Conservation (phyloP, 106 monocot genomes). For the Acorus gramineus region DNA sequence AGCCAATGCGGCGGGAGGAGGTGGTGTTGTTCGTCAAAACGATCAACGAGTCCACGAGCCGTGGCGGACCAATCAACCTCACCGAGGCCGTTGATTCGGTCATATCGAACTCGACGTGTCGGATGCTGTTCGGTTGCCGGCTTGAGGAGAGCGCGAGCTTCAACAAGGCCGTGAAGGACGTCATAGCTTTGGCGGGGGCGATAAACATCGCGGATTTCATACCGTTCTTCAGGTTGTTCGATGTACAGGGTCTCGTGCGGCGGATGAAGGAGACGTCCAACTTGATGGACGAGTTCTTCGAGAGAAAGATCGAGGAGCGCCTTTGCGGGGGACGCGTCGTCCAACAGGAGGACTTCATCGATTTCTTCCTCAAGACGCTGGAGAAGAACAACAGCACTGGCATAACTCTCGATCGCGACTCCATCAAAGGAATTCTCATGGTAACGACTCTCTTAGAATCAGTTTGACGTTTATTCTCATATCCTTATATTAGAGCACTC, state of each 20-base stretch:
- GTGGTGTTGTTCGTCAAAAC: slow-evolving; percentile 18
- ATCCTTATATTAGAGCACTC: no score
- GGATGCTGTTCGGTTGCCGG: slow-evolving; percentile 71
- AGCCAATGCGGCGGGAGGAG: slow-evolving; percentile 33
- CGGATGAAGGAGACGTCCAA: slow-evolving; percentile 62
- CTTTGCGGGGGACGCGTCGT: neutral
- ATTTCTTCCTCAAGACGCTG: no score
- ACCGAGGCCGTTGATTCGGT: slow-evolving; percentile 41
- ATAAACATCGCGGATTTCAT: slow-evolving; percentile 56
- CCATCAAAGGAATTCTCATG: no score
- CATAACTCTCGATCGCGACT: no score
- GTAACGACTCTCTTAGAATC: no score
- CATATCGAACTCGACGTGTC: slow-evolving; percentile 46
- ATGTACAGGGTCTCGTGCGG: slow-evolving; percentile 58
- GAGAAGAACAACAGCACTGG: no score
- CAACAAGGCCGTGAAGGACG: slow-evolving; percentile 43
- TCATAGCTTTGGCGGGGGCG: slow-evolving; percentile 62
- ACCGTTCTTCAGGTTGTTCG: slow-evolving; percentile 46
- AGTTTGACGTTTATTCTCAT: no score
- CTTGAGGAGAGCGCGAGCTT: slow-evolving; percentile 7
- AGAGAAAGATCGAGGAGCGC: slow-evolving; percentile 66
- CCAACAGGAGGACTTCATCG: no score
- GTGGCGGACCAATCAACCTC: neutral
- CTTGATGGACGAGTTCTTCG: slow-evolving; percentile 62
- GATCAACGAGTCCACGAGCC: slow-evolving; percentile 5